A percentile compares a stretch with the other conserved stretches of the same genome.
Conservation (phyloP, 345 rosid genomes). For the Camelina laxa region DNA sequence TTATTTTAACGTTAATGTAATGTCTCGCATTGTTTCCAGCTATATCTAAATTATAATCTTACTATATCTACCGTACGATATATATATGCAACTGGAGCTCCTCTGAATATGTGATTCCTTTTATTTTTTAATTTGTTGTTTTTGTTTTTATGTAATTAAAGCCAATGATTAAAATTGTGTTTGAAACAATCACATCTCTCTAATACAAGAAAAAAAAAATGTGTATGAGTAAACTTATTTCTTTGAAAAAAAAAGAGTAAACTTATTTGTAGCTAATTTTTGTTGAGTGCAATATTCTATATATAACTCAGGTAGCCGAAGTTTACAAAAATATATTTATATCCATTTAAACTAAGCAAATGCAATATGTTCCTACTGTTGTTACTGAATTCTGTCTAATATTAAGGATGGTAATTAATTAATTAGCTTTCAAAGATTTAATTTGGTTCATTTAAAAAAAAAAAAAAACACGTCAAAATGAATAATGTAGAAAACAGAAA, state of each 20-base stretch:
- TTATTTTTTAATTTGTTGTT: too few relatives aligned
- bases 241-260: not conserved
- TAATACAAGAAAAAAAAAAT: not conserved
- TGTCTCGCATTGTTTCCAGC: constrained; percentile 4
- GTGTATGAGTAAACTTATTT: too few relatives aligned
- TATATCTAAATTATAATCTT: not conserved
- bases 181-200: not conserved
- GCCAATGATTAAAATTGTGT: not conserved
- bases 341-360: not conserved
- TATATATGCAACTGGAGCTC: constrained; percentile 5
- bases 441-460: not conserved
- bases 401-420: not conserved
- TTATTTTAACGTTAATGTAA: not conserved
- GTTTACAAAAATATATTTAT: not conserved
- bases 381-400: too few relatives aligned
- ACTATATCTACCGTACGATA: not conserved
- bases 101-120: not conserved
- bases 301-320: not conserved
- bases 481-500: not conserved
- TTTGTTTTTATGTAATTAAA: not conserved
- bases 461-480: not conserved
- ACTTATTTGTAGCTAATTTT: not conserved
- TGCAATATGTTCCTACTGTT: too few relatives aligned
- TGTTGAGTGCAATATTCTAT: not conserved
- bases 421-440: not conserved